Base-by-base conservation (phyloP, 2,329 filamentous ascomycete species). In the Camptophora hylomeconis region DNA sequence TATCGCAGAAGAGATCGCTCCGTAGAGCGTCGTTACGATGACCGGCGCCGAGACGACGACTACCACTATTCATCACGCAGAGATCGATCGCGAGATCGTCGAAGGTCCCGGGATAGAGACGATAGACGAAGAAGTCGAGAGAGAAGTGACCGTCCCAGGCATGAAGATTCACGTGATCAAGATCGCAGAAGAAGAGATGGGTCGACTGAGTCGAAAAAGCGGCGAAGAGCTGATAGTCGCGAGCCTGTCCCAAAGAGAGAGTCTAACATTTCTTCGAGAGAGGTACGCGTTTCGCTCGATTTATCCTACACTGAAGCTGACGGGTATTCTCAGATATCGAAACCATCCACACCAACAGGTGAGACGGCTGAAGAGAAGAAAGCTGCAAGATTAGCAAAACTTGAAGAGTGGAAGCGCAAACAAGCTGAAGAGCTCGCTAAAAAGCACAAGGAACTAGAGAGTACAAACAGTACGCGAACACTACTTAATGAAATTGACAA, bases 391-490 rank as follows among this genome's bases (percentile, higher is more conserved):
- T 64, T 84, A 23, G 81, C 81, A 16, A 86, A 82, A 50, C 58
- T 92, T 16, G 81, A 87, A 51, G 80, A 81, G 33, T 93, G 84
- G 86, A 93, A 93, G 58, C 80, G 83, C 55, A 87, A 86, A 56
- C 77, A 83, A 50, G 65, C 65, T 5, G 80, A 82, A 40, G 73
- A 75, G 49, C 76, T 77, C 43, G 76, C 77, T 44, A 69, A 69
- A 38, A 81, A 81, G 50, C 72, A 80, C 49, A 75, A 72, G 46
- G 71, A 79, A 45, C 66, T 75, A 24, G 55, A 55, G 20, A 72
- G 72, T 30, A 63, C 70, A 21, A 71, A 69, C 33, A 74, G 72
- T 39, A 69, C 75, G 20, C 65, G 72, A 42, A 79, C 69, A 44
- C 68, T 83, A 31, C 60, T 79, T 32, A 73, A 76, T 45, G 72